phyloP scores from a whole-genome alignment of 2,329 filamentous ascomycete species.

The Calcarisporium arbuscula region DNA sequence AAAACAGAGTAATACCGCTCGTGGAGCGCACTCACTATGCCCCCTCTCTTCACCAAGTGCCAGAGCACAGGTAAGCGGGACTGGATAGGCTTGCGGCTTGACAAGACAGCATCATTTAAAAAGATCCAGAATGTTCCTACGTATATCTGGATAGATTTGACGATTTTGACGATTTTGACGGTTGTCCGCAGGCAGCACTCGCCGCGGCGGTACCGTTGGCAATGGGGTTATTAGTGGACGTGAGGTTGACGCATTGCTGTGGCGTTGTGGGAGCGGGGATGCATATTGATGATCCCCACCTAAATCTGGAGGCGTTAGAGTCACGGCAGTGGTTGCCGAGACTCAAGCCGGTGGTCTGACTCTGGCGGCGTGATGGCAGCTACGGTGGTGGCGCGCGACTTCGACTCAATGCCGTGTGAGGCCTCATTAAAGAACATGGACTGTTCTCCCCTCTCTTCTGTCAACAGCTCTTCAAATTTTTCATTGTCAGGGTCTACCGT shows the following conservation, averaged over 20 bases:
- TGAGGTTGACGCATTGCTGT: neutral
- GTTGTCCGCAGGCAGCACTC: no score
- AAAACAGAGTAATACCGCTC: conserved; percentile 3
- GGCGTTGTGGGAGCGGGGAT: neutral
- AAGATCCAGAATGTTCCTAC: conserved; percentile 1
- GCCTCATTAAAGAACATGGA: conserved; percentile 4
- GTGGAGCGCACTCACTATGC: conserved; percentile 2
- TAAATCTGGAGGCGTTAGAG: neutral
- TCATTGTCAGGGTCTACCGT: conserved; percentile 2
- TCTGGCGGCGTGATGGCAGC: no score
- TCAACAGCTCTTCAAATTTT: neutral
- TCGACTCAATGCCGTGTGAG: neutral
- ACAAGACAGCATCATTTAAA: neutral
- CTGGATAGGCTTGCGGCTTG: neutral
- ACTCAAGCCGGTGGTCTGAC: neutral
- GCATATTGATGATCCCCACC: neutral
- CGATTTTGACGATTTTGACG: no score
- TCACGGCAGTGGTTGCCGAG: neutral
- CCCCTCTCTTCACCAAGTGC: conserved; percentile 1
- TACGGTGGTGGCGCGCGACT: no score
- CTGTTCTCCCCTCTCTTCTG: conserved; percentile 2
- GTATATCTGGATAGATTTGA: neutral
- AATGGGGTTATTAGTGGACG: no score
- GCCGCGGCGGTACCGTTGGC: no score
- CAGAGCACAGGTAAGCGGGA: conserved; percentile 2